Base-by-base conservation (phyloP, 129 eudicot genomes). In the Pittosporum tobira region DNA sequence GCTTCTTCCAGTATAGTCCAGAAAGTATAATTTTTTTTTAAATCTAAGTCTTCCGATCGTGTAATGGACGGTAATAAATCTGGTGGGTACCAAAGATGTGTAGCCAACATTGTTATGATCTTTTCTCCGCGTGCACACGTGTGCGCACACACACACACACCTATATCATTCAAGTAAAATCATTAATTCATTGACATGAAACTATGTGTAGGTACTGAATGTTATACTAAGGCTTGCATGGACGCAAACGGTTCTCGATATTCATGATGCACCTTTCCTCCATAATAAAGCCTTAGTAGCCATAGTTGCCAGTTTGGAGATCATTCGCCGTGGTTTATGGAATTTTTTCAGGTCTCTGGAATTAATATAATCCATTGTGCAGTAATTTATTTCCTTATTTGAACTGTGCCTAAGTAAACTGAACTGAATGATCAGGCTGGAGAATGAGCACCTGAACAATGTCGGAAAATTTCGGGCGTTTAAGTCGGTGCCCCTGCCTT, bases 301-400 rank as follows among this genome's bases (percentile, higher is more conserved):
- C n/a, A n/a, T 82, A 5, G 78, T 86, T 57, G 87, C 87, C 16
- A 25, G 76, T 54, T 67, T 82, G 63, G 87, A 86, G 75, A 86
- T 86, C 61, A 50, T 79, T 59, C 78, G 91, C 6, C 84, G 95
- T 27, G 87, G 95, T 45, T 61, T 86, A 18, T 86, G 91, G 95
- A 86, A 86, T 40, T 82, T 82, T 57, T 86, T 82, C 76, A 86
- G 91, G 95, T 85, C 1, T 20, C 51, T 19, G 10, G 13, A 14
- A 6, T 12, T 59, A 12, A 15, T 13, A 1, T 62, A 64, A 53
- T 11, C 25, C 63, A 52, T n/a, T n/a, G n/a, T n/a, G n/a, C n/a
- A n/a, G n/a, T n/a, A n/a, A n/a, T n/a, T n/a, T n/a, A n/a, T n/a
- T n/a, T n/a, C n/a, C n/a, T n/a, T n/a, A n/a, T n/a, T n/a, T n/a